Evolutionary conservation across 352 stramenopile genomes (phyloP).

Genomic region (Phytophthora litchii): DNA sequence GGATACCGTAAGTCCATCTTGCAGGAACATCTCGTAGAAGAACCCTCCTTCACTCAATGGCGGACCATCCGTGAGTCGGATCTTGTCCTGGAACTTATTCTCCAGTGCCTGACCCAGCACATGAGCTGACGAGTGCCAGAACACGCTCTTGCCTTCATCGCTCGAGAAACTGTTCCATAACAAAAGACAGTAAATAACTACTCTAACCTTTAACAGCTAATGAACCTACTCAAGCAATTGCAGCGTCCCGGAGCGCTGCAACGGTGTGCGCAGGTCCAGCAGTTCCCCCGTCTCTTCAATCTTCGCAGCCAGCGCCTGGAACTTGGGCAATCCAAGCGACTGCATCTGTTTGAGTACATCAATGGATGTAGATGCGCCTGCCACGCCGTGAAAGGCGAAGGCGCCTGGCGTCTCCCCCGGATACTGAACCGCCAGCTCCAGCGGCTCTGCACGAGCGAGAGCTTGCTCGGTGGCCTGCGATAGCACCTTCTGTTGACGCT

Average conservation of each 20-base stretch:
- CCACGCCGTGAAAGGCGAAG: conserved; percentile 53
- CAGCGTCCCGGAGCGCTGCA: conserved; percentile 54
- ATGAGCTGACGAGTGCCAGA: conserved; percentile 99
- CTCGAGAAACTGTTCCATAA: conserved; percentile 54
- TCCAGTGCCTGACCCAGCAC: conserved; percentile 99
- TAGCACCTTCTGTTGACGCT: conserved; percentile 47
- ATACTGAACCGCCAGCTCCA: conserved; percentile 55
- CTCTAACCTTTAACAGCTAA: neutral
- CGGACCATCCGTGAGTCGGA: conserved; percentile 95
- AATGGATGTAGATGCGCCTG: conserved; percentile 54
- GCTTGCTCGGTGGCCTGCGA: conserved; percentile 8
- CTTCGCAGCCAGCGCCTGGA: conserved; percentile 62
- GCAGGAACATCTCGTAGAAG: conserved; percentile 96
- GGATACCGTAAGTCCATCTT: conserved; percentile 68
- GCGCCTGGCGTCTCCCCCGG: conserved; percentile 16
- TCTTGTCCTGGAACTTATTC: conserved; percentile 95
- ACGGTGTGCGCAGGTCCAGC: conserved; percentile 55
- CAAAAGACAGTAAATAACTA: conserved; percentile 6
- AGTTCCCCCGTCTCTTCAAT: conserved; percentile 46
- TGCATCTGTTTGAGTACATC: conserved; percentile 71
- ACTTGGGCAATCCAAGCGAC: conserved; percentile 54
- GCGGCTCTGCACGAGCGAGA: conserved; percentile 27
- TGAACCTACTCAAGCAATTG: conserved; percentile 62
- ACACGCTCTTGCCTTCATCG: conserved; percentile 84
- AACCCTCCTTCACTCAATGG: conserved; percentile 96